These are phyloP conservation scores for Lenwebbia sp. DNA, from an alignment of 345 rosid genomes.

Conservation along the genomic window DNA sequence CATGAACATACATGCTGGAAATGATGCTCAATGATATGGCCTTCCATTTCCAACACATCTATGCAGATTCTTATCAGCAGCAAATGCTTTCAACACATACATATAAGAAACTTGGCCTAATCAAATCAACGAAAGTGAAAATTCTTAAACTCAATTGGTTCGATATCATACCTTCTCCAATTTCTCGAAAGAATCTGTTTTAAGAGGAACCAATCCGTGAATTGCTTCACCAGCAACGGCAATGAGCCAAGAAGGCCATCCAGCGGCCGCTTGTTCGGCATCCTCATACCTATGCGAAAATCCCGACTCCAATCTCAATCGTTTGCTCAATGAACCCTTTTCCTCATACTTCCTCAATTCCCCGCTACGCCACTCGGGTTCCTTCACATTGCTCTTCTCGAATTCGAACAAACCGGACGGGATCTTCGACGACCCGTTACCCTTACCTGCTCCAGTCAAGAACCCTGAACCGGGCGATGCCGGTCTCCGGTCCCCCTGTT, in stretches of 20 bases:
- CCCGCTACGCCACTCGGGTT: background rate
- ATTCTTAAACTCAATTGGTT: background rate
- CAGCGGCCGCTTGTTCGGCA: constrained; percentile 8
- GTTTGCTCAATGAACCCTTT: background rate
- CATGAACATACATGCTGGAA: background rate
- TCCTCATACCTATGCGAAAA: background rate
- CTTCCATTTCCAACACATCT: background rate
- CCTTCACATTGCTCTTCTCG: background rate
- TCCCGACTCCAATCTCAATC: background rate
- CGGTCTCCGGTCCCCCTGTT: background rate
- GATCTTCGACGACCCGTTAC: background rate
- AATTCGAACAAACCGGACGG: background rate
- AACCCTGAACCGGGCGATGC: background rate
- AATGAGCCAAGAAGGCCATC: constrained; percentile 18
- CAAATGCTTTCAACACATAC: background rate
- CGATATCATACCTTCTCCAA: constrained; percentile 6
- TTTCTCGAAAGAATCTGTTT: constrained; percentile 5
- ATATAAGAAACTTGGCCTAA: background rate
- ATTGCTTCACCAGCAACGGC: constrained; percentile 8
- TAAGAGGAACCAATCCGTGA: constrained; percentile 17
- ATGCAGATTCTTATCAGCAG: background rate
- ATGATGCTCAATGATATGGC: background rate
- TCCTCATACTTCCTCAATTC: constrained; percentile 2
- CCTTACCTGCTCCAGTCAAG: background rate
- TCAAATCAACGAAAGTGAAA: background rate